A percentile compares a stretch with the other conserved stretches of the same genome.
phyloP scores from a whole-genome alignment of 148 eudicot species.

The Cornus suecica region DNA sequence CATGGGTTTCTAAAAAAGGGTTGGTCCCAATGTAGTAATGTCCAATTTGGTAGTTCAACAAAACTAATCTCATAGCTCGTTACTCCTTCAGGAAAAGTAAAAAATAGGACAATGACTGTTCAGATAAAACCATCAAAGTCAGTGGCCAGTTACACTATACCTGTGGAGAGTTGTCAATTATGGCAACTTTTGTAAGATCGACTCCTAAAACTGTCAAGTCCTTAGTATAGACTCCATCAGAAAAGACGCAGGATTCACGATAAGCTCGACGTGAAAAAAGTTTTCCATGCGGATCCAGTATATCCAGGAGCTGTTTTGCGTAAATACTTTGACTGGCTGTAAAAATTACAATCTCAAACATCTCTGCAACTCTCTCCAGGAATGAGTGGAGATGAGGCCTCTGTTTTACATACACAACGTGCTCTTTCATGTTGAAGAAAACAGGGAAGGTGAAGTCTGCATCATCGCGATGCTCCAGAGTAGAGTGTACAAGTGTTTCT shows the following conservation, averaged over 20 bases:
- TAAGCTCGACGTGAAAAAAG: conserved; percentile 74
- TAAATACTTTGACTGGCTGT: conserved; percentile 98
- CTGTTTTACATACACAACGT: conserved; percentile 75
- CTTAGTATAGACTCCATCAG: conserved; percentile 83
- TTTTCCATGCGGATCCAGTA: conserved; percentile 81
- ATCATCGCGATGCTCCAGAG: conserved; percentile 76
- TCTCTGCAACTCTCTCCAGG: conserved; percentile 76
- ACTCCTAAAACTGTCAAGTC: conserved; percentile 93
- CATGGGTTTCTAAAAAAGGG: background rate
- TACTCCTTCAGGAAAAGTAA: background rate
- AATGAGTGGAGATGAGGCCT: conserved; percentile 83
- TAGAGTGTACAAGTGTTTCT: conserved; percentile 97
- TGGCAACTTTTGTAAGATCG: conserved; percentile 89
- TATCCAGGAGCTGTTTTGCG: conserved; percentile 81
- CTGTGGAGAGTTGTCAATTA: conserved; percentile 96
- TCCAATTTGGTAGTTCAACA: background rate
- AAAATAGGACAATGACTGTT: background rate
- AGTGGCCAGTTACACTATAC: conserved; percentile 31
- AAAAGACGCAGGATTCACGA: conserved; percentile 88
- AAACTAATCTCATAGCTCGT: background rate
- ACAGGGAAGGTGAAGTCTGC: conserved; percentile 87
- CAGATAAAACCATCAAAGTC: background rate
- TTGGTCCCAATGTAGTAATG: background rate
- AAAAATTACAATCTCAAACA: conserved; percentile 88
- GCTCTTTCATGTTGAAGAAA: conserved; percentile 76